Evolutionary conservation across 1,284 basidiomycete genomes (phyloP).

Genomic region (Psilocybe mexicana): DNA sequence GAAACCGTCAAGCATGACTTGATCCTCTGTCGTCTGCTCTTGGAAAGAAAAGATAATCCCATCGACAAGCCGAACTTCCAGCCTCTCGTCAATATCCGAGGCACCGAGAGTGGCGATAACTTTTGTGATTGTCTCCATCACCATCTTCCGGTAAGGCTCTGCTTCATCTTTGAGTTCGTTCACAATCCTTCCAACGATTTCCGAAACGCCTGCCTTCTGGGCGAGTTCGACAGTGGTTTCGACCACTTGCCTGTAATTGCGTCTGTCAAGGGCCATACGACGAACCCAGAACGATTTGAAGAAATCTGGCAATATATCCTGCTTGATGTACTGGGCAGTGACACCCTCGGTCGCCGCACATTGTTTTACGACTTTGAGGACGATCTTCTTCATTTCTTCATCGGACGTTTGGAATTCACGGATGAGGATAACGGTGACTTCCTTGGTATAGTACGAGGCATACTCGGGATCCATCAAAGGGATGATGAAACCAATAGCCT

Average conservation of each 20-base stretch:
- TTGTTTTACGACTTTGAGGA: conserved; percentile 98
- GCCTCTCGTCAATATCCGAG: conserved; percentile 93
- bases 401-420: conserved; percentile 99
- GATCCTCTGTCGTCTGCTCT: conserved; percentile 98
- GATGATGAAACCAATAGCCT: conserved; percentile 99
- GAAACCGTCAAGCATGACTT: conserved; percentile 98
- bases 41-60: conserved; percentile 99
- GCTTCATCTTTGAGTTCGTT: conserved; percentile 97
- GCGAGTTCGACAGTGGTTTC: conserved; percentile 98
- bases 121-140: conserved; percentile 99
- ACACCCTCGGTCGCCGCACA: conserved; percentile 98
- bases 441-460: conserved; percentile 96
- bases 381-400: conserved; percentile 99
- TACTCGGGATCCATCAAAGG: conserved; percentile 99
- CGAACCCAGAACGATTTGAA: conserved; percentile 99
- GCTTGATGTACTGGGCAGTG: conserved; percentile 89
- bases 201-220: conserved; percentile 93
- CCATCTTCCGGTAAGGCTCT: conserved; percentile 99
- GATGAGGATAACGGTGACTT: conserved; percentile 96
- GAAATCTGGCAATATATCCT: conserved; percentile 99
- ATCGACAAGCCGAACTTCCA: conserved; percentile 94
- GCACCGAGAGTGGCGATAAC: conserved; percentile 92
- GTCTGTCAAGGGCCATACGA: conserved; percentile 94
- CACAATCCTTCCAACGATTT: conserved; percentile 93
- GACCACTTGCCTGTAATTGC: conserved; percentile 97